A percentile compares a stretch with the other conserved stretches of the same genome.
These are phyloP conservation scores for Suillus occidentalis DNA, from an alignment of 768 basidiomycete genomes.

Conservation along the genomic window DNA sequence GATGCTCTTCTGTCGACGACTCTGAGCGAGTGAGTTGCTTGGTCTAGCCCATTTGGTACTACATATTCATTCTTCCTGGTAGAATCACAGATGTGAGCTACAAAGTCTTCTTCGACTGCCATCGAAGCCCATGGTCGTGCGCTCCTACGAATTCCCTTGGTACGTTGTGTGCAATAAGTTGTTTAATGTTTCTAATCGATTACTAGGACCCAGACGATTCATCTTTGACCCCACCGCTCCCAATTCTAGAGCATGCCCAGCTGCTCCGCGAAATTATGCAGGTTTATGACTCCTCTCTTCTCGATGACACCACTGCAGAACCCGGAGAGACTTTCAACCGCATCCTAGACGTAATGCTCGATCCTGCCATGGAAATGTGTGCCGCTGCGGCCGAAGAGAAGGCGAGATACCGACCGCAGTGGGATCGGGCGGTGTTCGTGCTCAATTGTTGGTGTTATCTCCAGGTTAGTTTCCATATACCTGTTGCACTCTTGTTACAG, in stretches of 20 bases:
- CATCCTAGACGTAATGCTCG: conserved; percentile 81
- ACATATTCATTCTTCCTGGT: neutral
- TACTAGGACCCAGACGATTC: conserved; percentile 66
- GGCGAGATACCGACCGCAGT: conserved; percentile 49
- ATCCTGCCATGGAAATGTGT: conserved; percentile 82
- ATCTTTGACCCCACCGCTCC: conserved; percentile 69
- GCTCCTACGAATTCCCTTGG: conserved; percentile 52
- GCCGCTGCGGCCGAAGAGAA: conserved; percentile 65
- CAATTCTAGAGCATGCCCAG: conserved; percentile 79
- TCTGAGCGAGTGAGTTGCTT: conserved; percentile 67
- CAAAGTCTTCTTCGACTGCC: conserved; percentile 83
- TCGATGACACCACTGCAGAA: conserved; percentile 44
- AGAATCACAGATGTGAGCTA: conserved; percentile 84
- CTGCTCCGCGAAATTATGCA: conserved; percentile 86
- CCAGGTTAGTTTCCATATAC: conserved; percentile 48
- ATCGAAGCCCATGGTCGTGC: conserved; percentile 82
- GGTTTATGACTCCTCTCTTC: conserved; percentile 84
- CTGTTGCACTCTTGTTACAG: neutral
- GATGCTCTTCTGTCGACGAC: conserved; percentile 74
- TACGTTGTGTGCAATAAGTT: conserved; percentile 29
- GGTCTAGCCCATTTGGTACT: neutral
- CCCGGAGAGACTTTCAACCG: conserved; percentile 49
- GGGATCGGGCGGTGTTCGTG: conserved; percentile 84
- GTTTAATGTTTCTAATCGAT: neutral
- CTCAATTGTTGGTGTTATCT: conserved; percentile 86